phyloP scores from a whole-genome alignment of 352 stramenopile species.

The Phytopythium ostracodes region DNA sequence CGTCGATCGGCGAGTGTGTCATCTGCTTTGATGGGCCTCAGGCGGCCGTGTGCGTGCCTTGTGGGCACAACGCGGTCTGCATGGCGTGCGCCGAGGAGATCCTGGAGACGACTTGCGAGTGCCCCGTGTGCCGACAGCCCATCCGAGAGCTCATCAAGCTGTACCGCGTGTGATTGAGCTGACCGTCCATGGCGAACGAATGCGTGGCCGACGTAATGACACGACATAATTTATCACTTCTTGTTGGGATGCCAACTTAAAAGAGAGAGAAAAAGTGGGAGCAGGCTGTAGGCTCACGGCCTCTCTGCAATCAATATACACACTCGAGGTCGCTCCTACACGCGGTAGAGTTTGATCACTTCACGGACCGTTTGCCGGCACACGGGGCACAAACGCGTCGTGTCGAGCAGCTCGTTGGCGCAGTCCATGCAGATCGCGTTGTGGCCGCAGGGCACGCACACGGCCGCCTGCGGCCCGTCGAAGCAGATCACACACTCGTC shows the following conservation, averaged over 20 bases:
- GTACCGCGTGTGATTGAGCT: constrained; percentile 50
- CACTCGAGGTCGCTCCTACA: constrained; percentile 9
- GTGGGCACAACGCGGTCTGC: constrained; percentile 79
- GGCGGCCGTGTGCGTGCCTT: constrained; percentile 73
- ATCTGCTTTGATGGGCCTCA: constrained; percentile 78
- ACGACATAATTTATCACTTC: not conserved
- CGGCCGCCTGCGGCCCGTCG: constrained; percentile 62
- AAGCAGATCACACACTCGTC: constrained; percentile 84
- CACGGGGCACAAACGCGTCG: constrained; percentile 64
- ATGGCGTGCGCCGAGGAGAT: constrained; percentile 77
- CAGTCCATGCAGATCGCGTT: constrained; percentile 86
- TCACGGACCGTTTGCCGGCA: constrained; percentile 72
- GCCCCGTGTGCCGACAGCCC: constrained; percentile 58
- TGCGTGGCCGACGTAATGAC: not conserved
- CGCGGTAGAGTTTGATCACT: constrained; percentile 71
- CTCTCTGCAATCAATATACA: constrained; percentile 18
- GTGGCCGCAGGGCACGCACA: constrained; percentile 83
- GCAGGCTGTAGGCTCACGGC: not conserved
- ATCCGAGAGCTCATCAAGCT: constrained; percentile 81
- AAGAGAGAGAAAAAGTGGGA: not conserved
- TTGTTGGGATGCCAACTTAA: not conserved
- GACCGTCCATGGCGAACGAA: too few species aligned
- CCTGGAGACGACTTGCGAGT: constrained; percentile 49
- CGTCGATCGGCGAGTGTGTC: constrained; percentile 66
- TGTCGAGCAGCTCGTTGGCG: constrained; percentile 58